These are phyloP conservation scores for Cymodocea nodosa DNA, from an alignment of 116 monocot species.

Conservation along the genomic window DNA sequence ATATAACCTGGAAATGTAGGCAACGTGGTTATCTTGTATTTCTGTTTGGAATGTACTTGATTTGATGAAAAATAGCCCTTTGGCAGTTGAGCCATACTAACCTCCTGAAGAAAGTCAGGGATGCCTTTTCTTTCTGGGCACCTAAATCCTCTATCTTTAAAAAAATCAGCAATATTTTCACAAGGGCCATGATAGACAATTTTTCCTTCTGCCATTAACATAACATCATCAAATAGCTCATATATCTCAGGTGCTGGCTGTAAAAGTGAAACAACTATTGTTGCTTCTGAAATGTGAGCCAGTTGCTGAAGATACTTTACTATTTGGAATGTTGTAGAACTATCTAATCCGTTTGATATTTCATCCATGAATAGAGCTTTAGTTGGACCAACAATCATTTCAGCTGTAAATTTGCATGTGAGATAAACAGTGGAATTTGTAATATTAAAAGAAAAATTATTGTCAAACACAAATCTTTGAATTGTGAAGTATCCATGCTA, in stretches of 20 bases:
- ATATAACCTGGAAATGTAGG: conserved; percentile 33
- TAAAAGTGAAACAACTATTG: conserved; percentile 57
- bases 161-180: conserved; percentile 29
- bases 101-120: conserved; percentile 75
- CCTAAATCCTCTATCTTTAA: conserved; percentile 56
- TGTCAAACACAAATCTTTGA: neutral
- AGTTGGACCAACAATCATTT: conserved; percentile 76
- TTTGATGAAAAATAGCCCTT: neutral
- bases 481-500: neutral
- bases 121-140: conserved; percentile 62
- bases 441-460: neutral
- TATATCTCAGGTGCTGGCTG: conserved; percentile 76
- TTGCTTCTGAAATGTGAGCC: conserved; percentile 46
- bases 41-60: neutral
- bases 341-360: conserved; percentile 75
- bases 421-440: neutral
- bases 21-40: neutral
- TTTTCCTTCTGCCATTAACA: conserved; percentile 60
- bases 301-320: conserved; percentile 63
- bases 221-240: conserved; percentile 63
- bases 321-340: conserved; percentile 66
- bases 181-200: conserved; percentile 54
- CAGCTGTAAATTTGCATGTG: conserved; percentile 19
- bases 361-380: conserved; percentile 79
- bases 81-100: conserved; percentile 5